phyloP scores from a whole-genome alignment of 2,329 filamentous ascomycete genomes.

The Neospermospora avenae region DNA sequence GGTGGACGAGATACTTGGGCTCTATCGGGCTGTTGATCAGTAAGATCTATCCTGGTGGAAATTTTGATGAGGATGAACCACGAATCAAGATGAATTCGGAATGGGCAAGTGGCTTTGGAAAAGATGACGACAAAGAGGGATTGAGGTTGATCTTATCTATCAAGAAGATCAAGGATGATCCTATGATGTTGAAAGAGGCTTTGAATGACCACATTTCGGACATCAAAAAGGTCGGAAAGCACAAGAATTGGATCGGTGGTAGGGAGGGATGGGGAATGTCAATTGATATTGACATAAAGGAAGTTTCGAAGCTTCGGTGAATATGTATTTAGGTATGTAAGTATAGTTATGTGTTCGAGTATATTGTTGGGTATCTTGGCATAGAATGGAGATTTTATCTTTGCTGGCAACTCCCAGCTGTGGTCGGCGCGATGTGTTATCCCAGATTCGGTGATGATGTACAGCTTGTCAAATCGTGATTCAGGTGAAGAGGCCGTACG shows the following conservation, averaged over 20 bases:
- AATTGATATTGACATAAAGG: constrained; percentile 36
- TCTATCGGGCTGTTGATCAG: constrained; percentile 56
- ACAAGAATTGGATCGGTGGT: constrained; percentile 49
- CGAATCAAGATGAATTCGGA: constrained; percentile 40
- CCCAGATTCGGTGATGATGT: no score
- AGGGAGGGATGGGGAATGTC: constrained; percentile 38
- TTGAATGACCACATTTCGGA: constrained; percentile 40
- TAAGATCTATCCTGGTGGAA: constrained; percentile 58
- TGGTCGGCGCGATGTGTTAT: no score
- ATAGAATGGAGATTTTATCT: background rate
- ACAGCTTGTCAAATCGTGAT: no score
- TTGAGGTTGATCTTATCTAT: constrained; percentile 45
- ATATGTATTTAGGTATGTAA: background rate
- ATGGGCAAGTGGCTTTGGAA: constrained; percentile 43
- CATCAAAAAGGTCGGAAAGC: constrained; percentile 56
- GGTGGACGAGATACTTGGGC: constrained; percentile 66
- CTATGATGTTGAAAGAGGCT: constrained; percentile 40
- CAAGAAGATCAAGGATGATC: constrained; percentile 38
- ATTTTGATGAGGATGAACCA: constrained; percentile 39
- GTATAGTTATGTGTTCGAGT: background rate
- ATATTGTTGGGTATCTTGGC: background rate
- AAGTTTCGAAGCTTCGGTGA: constrained; percentile 24
- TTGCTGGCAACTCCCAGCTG: no score
- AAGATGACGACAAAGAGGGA: constrained; percentile 39
- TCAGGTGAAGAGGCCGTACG: no score